These are phyloP conservation scores for Dissophora globulifera DNA, from an alignment of 192 early-diverging fungal genomes.

Conservation along the genomic window DNA sequence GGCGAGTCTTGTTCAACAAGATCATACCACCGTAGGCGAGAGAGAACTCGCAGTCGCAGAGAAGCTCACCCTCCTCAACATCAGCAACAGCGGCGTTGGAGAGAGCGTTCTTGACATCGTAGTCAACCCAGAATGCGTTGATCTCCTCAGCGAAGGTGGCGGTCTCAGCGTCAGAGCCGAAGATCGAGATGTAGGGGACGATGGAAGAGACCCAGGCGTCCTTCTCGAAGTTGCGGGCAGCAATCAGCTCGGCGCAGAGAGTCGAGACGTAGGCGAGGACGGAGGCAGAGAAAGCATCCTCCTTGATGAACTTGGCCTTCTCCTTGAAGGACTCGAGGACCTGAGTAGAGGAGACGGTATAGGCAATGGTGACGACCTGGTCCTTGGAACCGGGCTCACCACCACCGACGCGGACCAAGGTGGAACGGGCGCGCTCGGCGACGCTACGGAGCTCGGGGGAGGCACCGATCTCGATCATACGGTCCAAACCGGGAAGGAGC, in stretches of 20 bases:
- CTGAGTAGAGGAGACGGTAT: conserved; percentile 55
- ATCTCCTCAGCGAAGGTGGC: conserved; percentile 58
- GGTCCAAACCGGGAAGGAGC: conserved; percentile 80
- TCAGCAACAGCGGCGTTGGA: conserved; percentile 58
- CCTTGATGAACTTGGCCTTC: conserved; percentile 63
- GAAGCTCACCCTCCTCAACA: conserved; percentile 66
- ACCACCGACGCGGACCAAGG: conserved; percentile 73
- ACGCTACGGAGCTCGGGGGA: conserved; percentile 83
- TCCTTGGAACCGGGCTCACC: conserved; percentile 59
- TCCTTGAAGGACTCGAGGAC: conserved; percentile 62
- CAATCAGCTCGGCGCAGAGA: conserved; percentile 69
- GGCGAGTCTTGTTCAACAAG: conserved; percentile 73
- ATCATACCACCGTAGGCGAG: conserved; percentile 87
- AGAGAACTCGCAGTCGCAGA: conserved; percentile 82
- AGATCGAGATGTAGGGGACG: conserved; percentile 63
- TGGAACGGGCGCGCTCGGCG: conserved; percentile 74
- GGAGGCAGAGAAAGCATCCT: conserved; percentile 53
- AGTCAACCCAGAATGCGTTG: conserved; percentile 59
- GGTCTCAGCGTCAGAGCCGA: conserved; percentile 65
- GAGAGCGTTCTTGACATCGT: conserved; percentile 53
- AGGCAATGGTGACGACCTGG: conserved; percentile 64
- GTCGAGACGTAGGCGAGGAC: conserved; percentile 68
- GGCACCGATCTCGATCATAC: conserved; percentile 78
- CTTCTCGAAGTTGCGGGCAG: conserved; percentile 71
- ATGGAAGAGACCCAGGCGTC: conserved; percentile 73